Conservation (phyloP, 2,329 filamentous ascomycete genomes). For the Zymoseptoria brevis region DNA sequence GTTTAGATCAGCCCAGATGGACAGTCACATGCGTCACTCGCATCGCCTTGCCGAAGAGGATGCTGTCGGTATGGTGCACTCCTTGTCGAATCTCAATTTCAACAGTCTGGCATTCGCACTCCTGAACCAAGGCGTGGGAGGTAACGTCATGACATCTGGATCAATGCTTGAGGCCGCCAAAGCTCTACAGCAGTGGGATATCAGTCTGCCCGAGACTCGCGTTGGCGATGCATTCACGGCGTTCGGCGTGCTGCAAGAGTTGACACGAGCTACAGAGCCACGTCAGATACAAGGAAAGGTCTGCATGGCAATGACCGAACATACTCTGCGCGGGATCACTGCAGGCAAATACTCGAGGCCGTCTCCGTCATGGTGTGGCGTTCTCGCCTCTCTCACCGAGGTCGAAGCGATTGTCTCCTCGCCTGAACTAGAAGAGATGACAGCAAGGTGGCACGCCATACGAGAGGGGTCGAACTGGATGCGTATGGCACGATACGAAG, state of each 20-base stretch:
- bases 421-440: slow-evolving; percentile 51
- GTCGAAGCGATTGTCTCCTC: slow-evolving; percentile 68
- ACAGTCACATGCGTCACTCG: slow-evolving; percentile 65
- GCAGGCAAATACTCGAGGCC: slow-evolving; percentile 1
- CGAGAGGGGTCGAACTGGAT: slow-evolving; percentile 67
- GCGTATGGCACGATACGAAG: slow-evolving; percentile 55
- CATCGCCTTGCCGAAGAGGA: slow-evolving; percentile 52
- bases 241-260: slow-evolving; percentile 72
- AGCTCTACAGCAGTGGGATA: slow-evolving; percentile 83
- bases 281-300: slow-evolving; percentile 7
- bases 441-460: slow-evolving; percentile 56
- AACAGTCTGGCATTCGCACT: slow-evolving; percentile 79
- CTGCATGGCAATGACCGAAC: slow-evolving; percentile 5
- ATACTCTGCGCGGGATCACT: slow-evolving; percentile 4
- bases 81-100: slow-evolving; percentile 72
- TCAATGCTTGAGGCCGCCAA: slow-evolving; percentile 37
- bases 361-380: slow-evolving; percentile 30
- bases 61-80: slow-evolving; percentile 62
- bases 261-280: slow-evolving; percentile 34
- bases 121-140: slow-evolving; percentile 57
- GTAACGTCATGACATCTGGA: slow-evolving; percentile 35
- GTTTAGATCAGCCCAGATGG: slow-evolving; percentile 84
- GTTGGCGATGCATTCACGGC: slow-evolving; percentile 39
- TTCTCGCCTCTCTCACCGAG: slow-evolving; percentile 68
- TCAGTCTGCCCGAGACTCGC: slow-evolving; percentile 59